Evolutionary conservation across 306 rosid genomes (phyloP), one percentile per base, ranked within the genome.

Genomic region (Vigna mungo): DNA sequence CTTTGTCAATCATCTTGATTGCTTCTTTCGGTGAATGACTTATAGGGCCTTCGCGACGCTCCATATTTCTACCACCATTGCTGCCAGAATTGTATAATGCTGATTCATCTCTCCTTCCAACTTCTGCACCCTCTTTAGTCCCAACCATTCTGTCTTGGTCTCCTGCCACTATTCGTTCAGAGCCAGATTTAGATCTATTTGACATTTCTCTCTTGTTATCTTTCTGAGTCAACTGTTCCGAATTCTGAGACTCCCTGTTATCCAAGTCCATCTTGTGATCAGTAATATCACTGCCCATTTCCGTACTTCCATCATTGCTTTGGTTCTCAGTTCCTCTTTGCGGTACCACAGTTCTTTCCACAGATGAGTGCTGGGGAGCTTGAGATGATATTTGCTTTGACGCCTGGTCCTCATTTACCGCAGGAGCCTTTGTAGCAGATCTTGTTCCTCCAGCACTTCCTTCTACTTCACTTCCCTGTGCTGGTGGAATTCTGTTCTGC

Each of bases 1-100:
- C 93, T 74, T 79, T 88, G 79, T 92, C 97, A 69, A 95, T 84
- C 89, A 86, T 94, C 78, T 90, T 90, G 21, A 91, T 91, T n/a
- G 83, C 97, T 58, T 92, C 96, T 48, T 83, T 93, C 71, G 97
- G 97, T 43, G 96, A 84, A 59, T 84, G 91, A 32, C 87, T 80
- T 7, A 86, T 52, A 13, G 85, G 77, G 49, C 89, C 84, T 53
- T 86, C 96, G 15, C 70, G 59, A 70, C 47, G 79, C 77, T 85
- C 86, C 54, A 65, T 46, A 64, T 75, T 82, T 71, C 63, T 82
- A 32, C 77, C 77, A 46, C 46, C 51, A 54, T 72, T 71, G 47
- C 34, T 2, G 47, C 60, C 20, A 68, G 77, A 68, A 41, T 81
- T 74, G 64, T 39, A 25, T 43, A 16, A 55, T 68, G 70, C 15